These are phyloP conservation scores for Calonectria henricotiae DNA, from an alignment of 2,329 filamentous ascomycete species.

Conservation along the genomic window DNA sequence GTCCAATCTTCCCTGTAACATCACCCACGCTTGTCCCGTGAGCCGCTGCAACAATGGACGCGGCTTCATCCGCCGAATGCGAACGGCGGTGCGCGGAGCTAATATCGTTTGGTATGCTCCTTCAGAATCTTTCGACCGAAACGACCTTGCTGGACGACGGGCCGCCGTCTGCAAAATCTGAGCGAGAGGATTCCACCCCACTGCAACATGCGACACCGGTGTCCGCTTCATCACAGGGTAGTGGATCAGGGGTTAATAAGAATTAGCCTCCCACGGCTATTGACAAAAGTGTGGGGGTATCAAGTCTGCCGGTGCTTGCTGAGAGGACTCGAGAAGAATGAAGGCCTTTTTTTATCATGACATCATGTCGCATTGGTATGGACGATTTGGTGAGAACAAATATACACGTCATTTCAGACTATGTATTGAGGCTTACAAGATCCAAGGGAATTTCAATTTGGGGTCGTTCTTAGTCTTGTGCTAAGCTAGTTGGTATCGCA, in stretches of 20 bases:
- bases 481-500: constrained; percentile 44
- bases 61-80: constrained; percentile 50
- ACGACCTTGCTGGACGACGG: constrained; percentile 49
- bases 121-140: constrained; percentile 56
- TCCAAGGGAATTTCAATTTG: constrained; percentile 48
- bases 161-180: constrained; percentile 13
- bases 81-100: constrained; percentile 56
- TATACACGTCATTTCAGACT: constrained; percentile 3
- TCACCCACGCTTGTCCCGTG: constrained; percentile 25
- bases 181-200: constrained; percentile 22
- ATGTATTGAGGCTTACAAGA: constrained; percentile 28
- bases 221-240: constrained; percentile 24
- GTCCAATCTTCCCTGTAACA: constrained; percentile 9
- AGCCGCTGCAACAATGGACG: constrained; percentile 37
- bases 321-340: background rate
- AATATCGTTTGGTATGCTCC: constrained; percentile 58
- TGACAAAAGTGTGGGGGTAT: constrained; percentile 13
- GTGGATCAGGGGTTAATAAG: constrained; percentile 39
- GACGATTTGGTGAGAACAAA: constrained; percentile 18
- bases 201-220: constrained; percentile 40
- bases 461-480: constrained; percentile 40
- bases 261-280: constrained; percentile 26
- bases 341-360: constrained; percentile 7
- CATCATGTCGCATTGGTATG: background rate
- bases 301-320: constrained; percentile 4